phyloP scores from a whole-genome alignment of 2,329 filamentous ascomycete genomes.

The Conoideocrella luteorostrata region DNA sequence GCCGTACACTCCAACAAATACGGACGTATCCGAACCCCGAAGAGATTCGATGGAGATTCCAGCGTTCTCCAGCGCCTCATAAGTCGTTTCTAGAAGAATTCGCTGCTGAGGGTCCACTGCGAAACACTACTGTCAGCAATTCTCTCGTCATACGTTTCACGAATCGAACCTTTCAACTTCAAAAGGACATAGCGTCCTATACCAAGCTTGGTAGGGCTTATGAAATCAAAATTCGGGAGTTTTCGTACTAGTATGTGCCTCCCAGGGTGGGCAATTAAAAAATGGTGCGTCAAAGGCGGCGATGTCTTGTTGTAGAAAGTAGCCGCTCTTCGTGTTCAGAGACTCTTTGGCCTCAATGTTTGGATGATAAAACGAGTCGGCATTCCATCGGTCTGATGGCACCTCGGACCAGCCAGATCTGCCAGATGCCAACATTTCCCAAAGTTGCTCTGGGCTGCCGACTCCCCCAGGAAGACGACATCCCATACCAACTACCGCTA shows the following conservation, averaged over 20 bases:
- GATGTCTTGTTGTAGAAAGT: slow-evolving; percentile 31
- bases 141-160: no score
- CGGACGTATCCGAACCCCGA: slow-evolving; percentile 25
- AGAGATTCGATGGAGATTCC: slow-evolving; percentile 15
- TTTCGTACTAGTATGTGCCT: no score
- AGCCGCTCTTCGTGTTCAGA: no score
- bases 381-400: slow-evolving; percentile 22
- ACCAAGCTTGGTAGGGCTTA: no score
- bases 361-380: slow-evolving; percentile 9
- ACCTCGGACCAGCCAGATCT: background rate
- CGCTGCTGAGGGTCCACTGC: slow-evolving; percentile 12
- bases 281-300: slow-evolving; percentile 32
- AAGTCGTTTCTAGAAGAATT: slow-evolving; percentile 29
- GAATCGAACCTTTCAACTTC: no score
- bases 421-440: background rate
- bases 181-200: no score
- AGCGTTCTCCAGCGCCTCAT: slow-evolving; percentile 35
- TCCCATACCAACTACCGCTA: background rate
- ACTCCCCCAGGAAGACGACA: background rate
- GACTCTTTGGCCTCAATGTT: no score
- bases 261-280: no score
- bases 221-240: no score
- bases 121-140: slow-evolving; percentile 9
- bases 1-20: slow-evolving; percentile 26
- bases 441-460: background rate